Conservation (phyloP, 1,284 basidiomycete species). For the Trametes sp. region DNA sequence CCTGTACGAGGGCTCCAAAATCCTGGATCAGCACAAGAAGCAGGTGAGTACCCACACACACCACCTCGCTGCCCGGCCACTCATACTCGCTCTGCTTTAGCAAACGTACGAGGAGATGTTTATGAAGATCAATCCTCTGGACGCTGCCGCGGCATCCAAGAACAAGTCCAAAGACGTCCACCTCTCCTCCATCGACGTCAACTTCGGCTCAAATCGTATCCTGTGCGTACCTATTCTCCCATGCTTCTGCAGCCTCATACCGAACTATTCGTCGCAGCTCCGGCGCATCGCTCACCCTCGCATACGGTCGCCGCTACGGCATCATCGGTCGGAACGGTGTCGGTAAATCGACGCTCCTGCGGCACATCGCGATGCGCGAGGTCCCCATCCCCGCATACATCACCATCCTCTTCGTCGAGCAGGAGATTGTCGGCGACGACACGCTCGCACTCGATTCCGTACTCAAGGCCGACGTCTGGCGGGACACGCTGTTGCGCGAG, state of each 20-base stretch:
- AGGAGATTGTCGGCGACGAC: constrained; percentile 96
- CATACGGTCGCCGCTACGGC: constrained; percentile 89
- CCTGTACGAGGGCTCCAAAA: constrained; percentile 95
- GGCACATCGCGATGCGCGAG: constrained; percentile 95
- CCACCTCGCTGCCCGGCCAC: too few species aligned
- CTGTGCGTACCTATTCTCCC: constrained; percentile 58
- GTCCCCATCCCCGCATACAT: constrained; percentile 94
- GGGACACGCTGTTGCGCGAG: constrained; percentile 88
- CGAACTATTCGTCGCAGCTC: constrained; percentile 52
- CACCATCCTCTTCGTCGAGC: constrained; percentile 97
- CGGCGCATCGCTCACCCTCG: constrained; percentile 87
- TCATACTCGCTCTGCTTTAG: constrained; percentile 48
- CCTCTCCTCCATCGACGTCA: constrained; percentile 94
- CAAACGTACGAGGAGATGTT: constrained; percentile 99
- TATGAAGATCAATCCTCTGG: constrained; percentile 98
- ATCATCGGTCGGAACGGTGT: constrained; percentile 91
- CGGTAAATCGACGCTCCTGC: constrained; percentile 97
- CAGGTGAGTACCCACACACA: constrained; percentile 74
- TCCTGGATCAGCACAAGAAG: constrained; percentile 92
- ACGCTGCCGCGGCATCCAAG: constrained; percentile 80
- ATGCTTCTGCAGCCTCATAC: neutral
- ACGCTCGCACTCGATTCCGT: constrained; percentile 94
- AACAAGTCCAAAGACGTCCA: constrained; percentile 98
- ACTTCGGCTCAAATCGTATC: constrained; percentile 93
- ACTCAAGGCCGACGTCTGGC: constrained; percentile 96